phyloP scores from a whole-genome alignment of 176 grass and related monocot genomes.

The Hsuehochloa calcarea region DNA sequence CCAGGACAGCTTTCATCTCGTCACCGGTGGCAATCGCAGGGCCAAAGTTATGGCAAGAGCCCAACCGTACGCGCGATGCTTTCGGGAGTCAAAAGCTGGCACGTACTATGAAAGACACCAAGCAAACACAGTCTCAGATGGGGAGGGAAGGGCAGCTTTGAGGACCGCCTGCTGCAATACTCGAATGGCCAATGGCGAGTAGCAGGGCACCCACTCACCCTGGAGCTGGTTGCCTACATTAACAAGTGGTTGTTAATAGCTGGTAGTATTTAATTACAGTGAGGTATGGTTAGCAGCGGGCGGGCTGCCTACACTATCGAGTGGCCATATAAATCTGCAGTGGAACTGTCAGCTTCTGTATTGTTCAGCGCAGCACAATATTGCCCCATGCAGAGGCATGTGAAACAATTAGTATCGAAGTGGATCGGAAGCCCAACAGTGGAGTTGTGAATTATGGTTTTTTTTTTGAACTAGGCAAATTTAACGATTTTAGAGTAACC shows the following conservation, averaged over 20 bases:
- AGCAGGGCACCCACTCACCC: background rate
- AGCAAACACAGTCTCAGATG: background rate
- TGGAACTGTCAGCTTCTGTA: slow-evolving; percentile 3
- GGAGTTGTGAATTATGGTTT: no score
- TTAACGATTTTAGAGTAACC: no score
- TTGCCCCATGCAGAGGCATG: background rate
- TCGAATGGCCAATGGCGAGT: background rate
- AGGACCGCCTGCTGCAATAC: background rate
- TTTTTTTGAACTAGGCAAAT: no score
- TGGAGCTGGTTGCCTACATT: background rate
- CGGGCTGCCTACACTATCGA: background rate
- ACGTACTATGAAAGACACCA: background rate
- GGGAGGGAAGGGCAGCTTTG: no score
- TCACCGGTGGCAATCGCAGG: background rate
- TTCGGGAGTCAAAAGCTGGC: background rate
- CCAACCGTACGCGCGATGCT: background rate
- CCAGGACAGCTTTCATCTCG: background rate
- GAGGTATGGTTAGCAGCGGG: slow-evolving; percentile 13
- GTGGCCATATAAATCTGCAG: slow-evolving; percentile 2
- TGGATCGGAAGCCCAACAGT: no score
- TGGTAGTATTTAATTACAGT: slow-evolving; percentile 7
- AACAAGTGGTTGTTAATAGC: slow-evolving; percentile 18
- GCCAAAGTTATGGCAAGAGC: background rate
- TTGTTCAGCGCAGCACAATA: background rate
- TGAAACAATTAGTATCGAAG: background rate